A percentile compares a stretch with the other conserved stretches of the same genome.
Conservation (phyloP, 352 stramenopile genomes). For the Pythium rhizo-oryzae region DNA sequence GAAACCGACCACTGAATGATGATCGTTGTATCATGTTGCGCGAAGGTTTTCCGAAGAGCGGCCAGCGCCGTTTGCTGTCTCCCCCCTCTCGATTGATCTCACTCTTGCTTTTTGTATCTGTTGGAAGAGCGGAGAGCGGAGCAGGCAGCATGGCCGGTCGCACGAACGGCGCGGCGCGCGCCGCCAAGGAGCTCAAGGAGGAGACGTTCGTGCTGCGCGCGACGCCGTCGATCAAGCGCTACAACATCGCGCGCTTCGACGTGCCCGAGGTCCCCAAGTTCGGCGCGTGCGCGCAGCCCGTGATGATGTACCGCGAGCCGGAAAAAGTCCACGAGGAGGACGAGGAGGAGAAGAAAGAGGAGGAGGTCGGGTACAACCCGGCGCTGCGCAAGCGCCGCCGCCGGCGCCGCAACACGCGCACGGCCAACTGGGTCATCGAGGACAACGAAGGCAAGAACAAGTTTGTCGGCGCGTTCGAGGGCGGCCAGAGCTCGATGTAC, state of each 20-base stretch:
- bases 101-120: conserved; percentile 2
- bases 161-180: conserved; percentile 10
- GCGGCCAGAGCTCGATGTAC: conserved; percentile 83
- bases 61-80: neutral
- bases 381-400: conserved; percentile 75
- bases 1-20: conserved; percentile 11
- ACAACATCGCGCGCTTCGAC: conserved; percentile 88
- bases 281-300: conserved; percentile 60
- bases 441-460: conserved; percentile 84
- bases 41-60: conserved; percentile 2
- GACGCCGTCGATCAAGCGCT: conserved; percentile 88
- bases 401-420: conserved; percentile 74
- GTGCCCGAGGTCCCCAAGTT: conserved; percentile 67
- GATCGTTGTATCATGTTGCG: neutral
- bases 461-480: conserved; percentile 82
- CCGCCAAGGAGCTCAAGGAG: conserved; percentile 28
- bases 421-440: conserved; percentile 84
- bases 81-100: neutral
- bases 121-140: neutral
- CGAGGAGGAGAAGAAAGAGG: conserved; percentile 74
- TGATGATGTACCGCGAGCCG: conserved; percentile 89
- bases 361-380: conserved; percentile 73
- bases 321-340: conserved; percentile 75
- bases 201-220: conserved; percentile 81
- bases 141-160: conserved; percentile 5